Base-by-base conservation (phyloP, 202 grass and related monocot species). In the Elaeis oleifera region DNA sequence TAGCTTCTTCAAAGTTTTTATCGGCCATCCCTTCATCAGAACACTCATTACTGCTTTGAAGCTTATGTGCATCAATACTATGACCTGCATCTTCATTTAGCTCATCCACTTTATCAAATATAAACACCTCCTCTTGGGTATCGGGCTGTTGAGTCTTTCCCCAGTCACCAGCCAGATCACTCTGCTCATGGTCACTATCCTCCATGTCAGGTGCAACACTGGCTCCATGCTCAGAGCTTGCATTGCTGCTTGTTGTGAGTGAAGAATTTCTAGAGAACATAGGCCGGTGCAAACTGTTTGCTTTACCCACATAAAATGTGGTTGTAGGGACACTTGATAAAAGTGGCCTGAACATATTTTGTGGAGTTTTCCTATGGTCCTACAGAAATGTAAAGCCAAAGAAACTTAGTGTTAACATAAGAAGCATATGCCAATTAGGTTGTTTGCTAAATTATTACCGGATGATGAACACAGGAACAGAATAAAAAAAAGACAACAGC, bases 331-430 rank as follows among this genome's bases (percentile, higher is more conserved):
- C 84, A 81, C 81, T 83, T 67, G 92, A 97, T 60, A 97, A 65
- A 54, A 97, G 79, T 79, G 92, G 88, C n/a, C 92, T 79, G 65
- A 97, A 97, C 80, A 82, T 97, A 80, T 91, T 81, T 67, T 86
- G 81, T 25, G 88, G 92, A 63, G 74, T 60, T 79, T 91, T 97
- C 50, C 71, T 80, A 39, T 91, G 92, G 69, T 92, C 92, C 92
- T 97, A 77, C 25, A 75, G 83, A 88, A 53, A 15, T 16, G 67
- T 81, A 27, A 69, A 19, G 29, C 65, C 16, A 74, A 48, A 49
- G 76, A 56, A 20, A 31, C 28, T 31, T 31, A 19, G 48, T 14
- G 21, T 6, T 17, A 22, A 32, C 14, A 55, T 8, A 68, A 36
- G 31, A 4, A 29, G 18, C 25, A 36, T 50, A 31, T 7, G 51